Percentiles rank a stretch among this genome's conserved stretches.
Evolutionary conservation across 306 rosid genomes (phyloP).

Genomic region (Prunus davidiana): DNA sequence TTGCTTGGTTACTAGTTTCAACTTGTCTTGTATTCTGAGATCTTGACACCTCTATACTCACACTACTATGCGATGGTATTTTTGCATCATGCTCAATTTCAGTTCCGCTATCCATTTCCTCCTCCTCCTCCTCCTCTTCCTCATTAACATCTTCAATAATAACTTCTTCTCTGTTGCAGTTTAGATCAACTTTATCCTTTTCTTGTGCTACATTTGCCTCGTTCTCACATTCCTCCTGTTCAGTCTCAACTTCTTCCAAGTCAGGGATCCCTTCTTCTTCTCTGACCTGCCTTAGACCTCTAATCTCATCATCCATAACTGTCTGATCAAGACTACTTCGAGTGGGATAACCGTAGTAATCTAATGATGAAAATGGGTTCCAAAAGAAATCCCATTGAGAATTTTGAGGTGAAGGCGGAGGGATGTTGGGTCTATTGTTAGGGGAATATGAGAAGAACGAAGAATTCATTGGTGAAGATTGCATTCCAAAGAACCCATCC

Average conservation of each 20-base stretch:
- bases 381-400: slow-evolving; percentile 94
- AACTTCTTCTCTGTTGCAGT: slow-evolving; percentile 52
- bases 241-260: slow-evolving; percentile 69
- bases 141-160: slow-evolving; percentile 61
- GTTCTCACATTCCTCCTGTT: slow-evolving; percentile 40
- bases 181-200: slow-evolving; percentile 33
- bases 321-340: slow-evolving; percentile 41
- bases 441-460: slow-evolving; percentile 65
- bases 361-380: slow-evolving; percentile 87
- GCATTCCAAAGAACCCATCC: slow-evolving; percentile 64
- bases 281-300: slow-evolving; percentile 68
- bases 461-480: slow-evolving; percentile 56
- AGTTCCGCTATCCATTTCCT: slow-evolving; percentile 28
- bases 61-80: slow-evolving; percentile 27
- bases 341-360: slow-evolving; percentile 70
- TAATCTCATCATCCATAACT: slow-evolving; percentile 55
- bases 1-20: slow-evolving; percentile 44
- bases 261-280: slow-evolving; percentile 95
- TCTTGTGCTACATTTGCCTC: slow-evolving; percentile 45
- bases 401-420: slow-evolving; percentile 70
- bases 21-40: slow-evolving; percentile 50
- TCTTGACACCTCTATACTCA: slow-evolving; percentile 45
- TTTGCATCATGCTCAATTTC: slow-evolving; percentile 31
- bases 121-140: slow-evolving; percentile 44
- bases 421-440: slow-evolving; percentile 44